A percentile compares a stretch with the other conserved stretches of the same genome.
Evolutionary conservation across 129 eudicot genomes (phyloP).

Genomic region (Flaveria trinervia): DNA sequence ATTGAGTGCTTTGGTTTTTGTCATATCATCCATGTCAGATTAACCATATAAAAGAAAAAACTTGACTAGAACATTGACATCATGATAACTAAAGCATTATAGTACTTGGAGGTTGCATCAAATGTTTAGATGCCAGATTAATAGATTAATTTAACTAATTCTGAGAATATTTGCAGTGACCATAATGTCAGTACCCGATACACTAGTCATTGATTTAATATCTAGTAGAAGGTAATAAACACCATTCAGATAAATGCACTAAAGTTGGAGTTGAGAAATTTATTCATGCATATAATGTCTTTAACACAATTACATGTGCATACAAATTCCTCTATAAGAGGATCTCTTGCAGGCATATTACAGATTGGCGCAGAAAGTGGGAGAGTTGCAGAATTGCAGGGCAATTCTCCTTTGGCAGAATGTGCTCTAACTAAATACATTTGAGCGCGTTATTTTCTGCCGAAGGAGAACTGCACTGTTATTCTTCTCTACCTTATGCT

Average conservation of each 20-base stretch:
- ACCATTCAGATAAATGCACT: background rate
- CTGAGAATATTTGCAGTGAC: background rate
- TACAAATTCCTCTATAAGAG: background rate
- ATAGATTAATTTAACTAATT: background rate
- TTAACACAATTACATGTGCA: background rate
- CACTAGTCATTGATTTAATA: background rate
- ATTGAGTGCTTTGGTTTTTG: no score
- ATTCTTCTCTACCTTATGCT: conserved; percentile 41
- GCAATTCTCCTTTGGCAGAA: conserved; percentile 73
- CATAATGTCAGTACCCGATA: background rate
- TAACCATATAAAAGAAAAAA: background rate
- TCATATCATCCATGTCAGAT: no score
- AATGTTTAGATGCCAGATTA: background rate
- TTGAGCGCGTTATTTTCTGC: conserved; percentile 36
- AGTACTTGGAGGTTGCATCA: background rate
- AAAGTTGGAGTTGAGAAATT: background rate
- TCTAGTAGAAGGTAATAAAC: background rate
- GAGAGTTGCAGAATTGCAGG: conserved; percentile 53
- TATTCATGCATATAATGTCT: background rate
- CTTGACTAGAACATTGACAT: background rate
- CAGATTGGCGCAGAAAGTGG: background rate
- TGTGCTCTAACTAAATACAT: conserved; percentile 7
- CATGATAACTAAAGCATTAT: background rate
- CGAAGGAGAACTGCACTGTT: conserved; percentile 57
- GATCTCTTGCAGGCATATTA: background rate